Evolutionary conservation across 768 basidiomycete genomes (phyloP).

Genomic region (Flagelloscypha sp.): DNA sequence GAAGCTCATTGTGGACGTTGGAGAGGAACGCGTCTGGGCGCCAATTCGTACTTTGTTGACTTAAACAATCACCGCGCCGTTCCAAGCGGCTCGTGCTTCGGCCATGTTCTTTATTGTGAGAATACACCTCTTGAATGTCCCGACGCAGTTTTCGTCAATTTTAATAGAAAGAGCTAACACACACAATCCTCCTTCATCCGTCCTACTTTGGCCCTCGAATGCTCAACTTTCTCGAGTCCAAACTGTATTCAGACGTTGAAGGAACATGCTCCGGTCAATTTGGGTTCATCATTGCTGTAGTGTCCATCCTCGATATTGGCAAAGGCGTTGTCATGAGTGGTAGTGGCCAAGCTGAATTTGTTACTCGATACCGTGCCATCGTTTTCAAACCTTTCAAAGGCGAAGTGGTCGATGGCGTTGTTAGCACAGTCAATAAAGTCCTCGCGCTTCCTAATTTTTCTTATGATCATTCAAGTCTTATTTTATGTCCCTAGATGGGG

Average conservation of each 20-base stretch:
- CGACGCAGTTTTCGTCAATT: conserved; percentile 4
- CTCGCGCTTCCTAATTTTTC: conserved; percentile 16
- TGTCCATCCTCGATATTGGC: conserved; percentile 84
- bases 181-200: conserved; percentile 94
- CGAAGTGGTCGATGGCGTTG: conserved; percentile 94
- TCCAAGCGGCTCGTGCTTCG: too few relatives aligned
- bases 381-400: conserved; percentile 99
- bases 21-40: too few relatives aligned
- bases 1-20: too few relatives aligned
- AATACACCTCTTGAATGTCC: conserved; percentile 10
- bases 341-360: conserved; percentile 93
- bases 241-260: conserved; percentile 93
- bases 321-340: conserved; percentile 88
- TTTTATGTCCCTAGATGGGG: conserved; percentile 64
- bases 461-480: neutral
- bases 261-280: conserved; percentile 95
- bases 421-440: conserved; percentile 95
- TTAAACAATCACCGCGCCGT: too few relatives aligned
- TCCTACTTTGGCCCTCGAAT: conserved; percentile 97
- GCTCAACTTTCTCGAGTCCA: conserved; percentile 86
- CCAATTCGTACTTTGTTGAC: too few relatives aligned
- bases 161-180: conserved; percentile 87
- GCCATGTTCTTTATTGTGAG: conserved; percentile 70
- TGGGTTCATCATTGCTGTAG: conserved; percentile 90
- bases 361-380: conserved; percentile 89